Evolutionary conservation across 1,284 basidiomycete species (phyloP).

Genomic region (Apiotrichum veenhuisii): DNA sequence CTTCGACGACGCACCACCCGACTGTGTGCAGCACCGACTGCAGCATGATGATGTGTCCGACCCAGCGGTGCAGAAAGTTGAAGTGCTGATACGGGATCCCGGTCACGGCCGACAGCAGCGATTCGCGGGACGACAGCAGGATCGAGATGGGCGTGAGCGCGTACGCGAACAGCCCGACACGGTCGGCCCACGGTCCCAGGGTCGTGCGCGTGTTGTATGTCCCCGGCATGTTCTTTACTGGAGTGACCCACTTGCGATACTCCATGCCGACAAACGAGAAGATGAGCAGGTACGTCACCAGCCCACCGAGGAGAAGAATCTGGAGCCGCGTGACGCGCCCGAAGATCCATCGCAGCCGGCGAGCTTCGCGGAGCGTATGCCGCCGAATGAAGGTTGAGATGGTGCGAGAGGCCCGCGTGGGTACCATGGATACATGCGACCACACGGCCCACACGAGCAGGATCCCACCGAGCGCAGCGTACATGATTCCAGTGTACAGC

Average conservation of each 20-base stretch:
- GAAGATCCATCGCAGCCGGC: slow-evolving; percentile 21
- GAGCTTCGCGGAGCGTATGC: slow-evolving; percentile 19
- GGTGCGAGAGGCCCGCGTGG: slow-evolving; percentile 6
- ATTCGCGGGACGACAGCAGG: slow-evolving; percentile 31
- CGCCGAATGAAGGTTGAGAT: slow-evolving; percentile 9
- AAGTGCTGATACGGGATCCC: slow-evolving; percentile 38
- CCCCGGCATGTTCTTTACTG: slow-evolving; percentile 25
- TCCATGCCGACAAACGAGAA: slow-evolving; percentile 32
- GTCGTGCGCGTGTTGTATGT: slow-evolving; percentile 30
- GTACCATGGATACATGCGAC: not conserved
- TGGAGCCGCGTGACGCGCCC: slow-evolving; percentile 31
- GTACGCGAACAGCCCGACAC: slow-evolving; percentile 32
- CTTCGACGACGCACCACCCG: slow-evolving; percentile 34
- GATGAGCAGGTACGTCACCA: slow-evolving; percentile 26
- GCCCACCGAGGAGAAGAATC: slow-evolving; percentile 21
- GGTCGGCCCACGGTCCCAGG: slow-evolving; percentile 29
- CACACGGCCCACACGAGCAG: slow-evolving; percentile 22
- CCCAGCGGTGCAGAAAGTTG: slow-evolving; percentile 51
- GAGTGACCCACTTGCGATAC: slow-evolving; percentile 33
- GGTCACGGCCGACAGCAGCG: slow-evolving; percentile 28
- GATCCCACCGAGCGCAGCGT: slow-evolving; percentile 22
- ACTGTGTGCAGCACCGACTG: slow-evolving; percentile 33
- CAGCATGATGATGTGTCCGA: slow-evolving; percentile 35
- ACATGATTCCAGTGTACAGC: slow-evolving; percentile 31
- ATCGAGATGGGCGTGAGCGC: slow-evolving; percentile 35